Percentiles rank a stretch among this genome's conserved stretches.
Conservation (phyloP, 495 filamentous ascomycete species). For the Jackrogersella multiformis region DNA sequence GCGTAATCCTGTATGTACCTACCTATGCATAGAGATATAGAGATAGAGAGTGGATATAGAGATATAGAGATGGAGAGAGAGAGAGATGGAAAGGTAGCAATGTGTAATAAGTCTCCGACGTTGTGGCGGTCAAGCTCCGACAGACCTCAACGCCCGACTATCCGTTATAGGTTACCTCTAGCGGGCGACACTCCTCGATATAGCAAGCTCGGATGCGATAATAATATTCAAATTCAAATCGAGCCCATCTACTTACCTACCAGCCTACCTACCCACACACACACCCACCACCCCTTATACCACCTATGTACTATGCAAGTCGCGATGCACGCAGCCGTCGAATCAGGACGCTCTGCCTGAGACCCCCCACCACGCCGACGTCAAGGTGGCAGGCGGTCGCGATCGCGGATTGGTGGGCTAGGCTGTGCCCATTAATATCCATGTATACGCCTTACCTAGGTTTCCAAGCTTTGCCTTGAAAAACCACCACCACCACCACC, state of each 20-base stretch:
- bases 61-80: background rate
- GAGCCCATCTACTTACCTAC: background rate
- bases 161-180: background rate
- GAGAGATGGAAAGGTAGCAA: background rate
- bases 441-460: conserved; percentile 9
- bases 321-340: conserved; percentile 24
- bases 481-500: too few species aligned
- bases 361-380: conserved; percentile 14
- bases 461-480: conserved; percentile 6
- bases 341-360: conserved; percentile 19
- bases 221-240: conserved; percentile 1
- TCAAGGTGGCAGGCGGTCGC: conserved; percentile 19
- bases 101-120: background rate
- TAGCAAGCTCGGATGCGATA: conserved; percentile 12
- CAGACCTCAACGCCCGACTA: background rate
- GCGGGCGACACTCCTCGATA: conserved; percentile 14
- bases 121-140: conserved; percentile 2
- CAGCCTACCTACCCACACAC: background rate
- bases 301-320: background rate
- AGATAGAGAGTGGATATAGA: background rate
- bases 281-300: too few species aligned
- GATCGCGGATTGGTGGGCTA: conserved; percentile 22
- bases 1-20: conserved; percentile 15
- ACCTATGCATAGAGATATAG: background rate
- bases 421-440: conserved; percentile 13